Evolutionary conservation across 176 grass and related monocot genomes (phyloP), one percentile per base, ranked within the genome.

Genomic region (Aegilops bicornis): DNA sequence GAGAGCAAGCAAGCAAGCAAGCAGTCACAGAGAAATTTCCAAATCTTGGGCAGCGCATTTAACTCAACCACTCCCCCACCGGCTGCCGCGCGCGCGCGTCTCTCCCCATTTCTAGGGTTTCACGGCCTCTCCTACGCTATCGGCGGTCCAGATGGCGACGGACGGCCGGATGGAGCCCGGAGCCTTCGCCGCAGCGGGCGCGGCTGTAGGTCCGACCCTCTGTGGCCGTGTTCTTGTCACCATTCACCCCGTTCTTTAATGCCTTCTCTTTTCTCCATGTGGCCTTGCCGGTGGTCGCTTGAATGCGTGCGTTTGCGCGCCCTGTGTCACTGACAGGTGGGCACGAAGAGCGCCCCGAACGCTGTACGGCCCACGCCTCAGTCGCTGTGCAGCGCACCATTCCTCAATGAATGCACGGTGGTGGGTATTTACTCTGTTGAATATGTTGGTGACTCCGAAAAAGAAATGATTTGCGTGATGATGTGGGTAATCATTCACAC

Each of bases 401-500:
- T 23, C 16, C 62, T 69, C 47, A 62, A 45, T 45, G 10, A 32
- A 59, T 82, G 42, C 32, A 24, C 10, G 24, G 37, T 12, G 36
- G 47, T 12, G 36, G 47, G 36, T 39, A 19, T 59, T 23, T 23
- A 24, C 33, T 62, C 25, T 76, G 4, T 77, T 33, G 42, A 43
- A 43, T 43, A 30, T 71, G 74, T 85, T 72, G 42, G 82, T 78
- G 86, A 82, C 82, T 78, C 32, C 72, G 85, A 73, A 52, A 76
- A 82, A 79, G 33, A 86, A 82, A 76, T 76, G 73, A 76, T 58
- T 70, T 29, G 22, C 10, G 54, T 70, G 75, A 78, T 33, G 83
- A 68, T 85, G 83, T 71, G 84, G 64, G 84, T 91, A 93, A 97
- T 97, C 90, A 97, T 95, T 93, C 90, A 86, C 82, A 84, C 82